These are phyloP conservation scores for Coccomyxa sp. DNA, from an alignment of 139 green algal species.

Conservation along the genomic window DNA sequence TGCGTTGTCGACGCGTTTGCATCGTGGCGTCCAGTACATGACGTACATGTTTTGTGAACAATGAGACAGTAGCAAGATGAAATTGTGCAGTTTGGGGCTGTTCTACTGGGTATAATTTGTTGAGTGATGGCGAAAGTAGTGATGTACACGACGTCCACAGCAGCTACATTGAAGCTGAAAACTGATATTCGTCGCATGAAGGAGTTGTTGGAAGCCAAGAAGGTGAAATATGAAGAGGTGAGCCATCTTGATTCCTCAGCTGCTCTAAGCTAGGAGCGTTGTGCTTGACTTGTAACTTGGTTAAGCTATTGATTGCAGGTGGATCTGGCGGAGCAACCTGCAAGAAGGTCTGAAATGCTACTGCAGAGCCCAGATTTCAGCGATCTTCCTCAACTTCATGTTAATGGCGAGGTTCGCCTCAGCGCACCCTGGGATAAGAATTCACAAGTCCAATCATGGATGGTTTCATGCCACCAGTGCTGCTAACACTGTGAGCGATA, in stretches of 20 bases:
- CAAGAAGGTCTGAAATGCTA: slow-evolving; percentile 38
- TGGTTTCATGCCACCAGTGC: neutral
- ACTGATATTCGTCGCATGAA: slow-evolving; percentile 42
- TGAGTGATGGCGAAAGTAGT: slow-evolving; percentile 23
- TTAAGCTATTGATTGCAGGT: slow-evolving; percentile 32
- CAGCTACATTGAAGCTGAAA: slow-evolving; percentile 38
- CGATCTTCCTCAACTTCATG: slow-evolving; percentile 55
- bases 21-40: too few species aligned
- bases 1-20: too few species aligned
- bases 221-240: slow-evolving; percentile 43
- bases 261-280: neutral
- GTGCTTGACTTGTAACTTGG: neutral
- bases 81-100: too few species aligned
- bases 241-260: neutral
- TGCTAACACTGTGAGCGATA: too few species aligned
- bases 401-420: slow-evolving; percentile 28
- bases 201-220: slow-evolving; percentile 48
- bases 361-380: slow-evolving; percentile 20
- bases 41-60: too few species aligned
- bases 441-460: slow-evolving; percentile 1
- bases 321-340: slow-evolving; percentile 37
- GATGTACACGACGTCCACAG: slow-evolving; percentile 39
- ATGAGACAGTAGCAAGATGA: too few species aligned
- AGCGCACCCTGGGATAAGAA: too few species aligned
- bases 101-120: too few species aligned